Evolutionary conservation across 2,329 filamentous ascomycete genomes (phyloP), one percentile per base, ranked within the genome.

Genomic region (Paracamarosporium sp.): DNA sequence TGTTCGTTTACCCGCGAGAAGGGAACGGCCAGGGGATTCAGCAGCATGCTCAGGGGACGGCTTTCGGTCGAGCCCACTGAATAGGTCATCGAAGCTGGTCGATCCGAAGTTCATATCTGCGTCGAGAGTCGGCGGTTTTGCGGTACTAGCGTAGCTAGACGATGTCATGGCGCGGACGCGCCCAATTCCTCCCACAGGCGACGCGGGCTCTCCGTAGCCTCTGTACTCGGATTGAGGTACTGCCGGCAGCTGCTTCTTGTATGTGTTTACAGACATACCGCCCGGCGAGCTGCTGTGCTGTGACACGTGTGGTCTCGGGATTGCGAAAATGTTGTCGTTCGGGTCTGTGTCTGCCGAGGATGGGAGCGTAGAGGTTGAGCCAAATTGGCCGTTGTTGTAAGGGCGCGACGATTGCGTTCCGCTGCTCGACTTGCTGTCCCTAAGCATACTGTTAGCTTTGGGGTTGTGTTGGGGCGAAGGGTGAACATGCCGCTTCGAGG

Each of bases 41-140:
- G 55, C 59, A 27, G 57, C 54, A 30, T 65, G 54, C 30, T 73
- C 69, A 53, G 71, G 70, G 27, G 72, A 72, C n/a, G 66, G 55
- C 52, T 69, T 72, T 31, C 68, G 67, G 47, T 69, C 67, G 13
- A 75, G 25, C 20, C 70, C 69, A 48, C 60, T 69, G 68, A 86
- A 85, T 78, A 86, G 82, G 64, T 81, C 80, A 8, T 79, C 80
- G 59, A 85, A 85, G 15, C 73, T 76, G 28, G 82, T 66, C 38
- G 76, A 72, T 13, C 69, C 71, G 60, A 75, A 74, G 53, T 69
- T 63, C 28, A 76, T 56, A 38, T 74, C 71, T 2, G 64, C 64
- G 51, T 85, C 82, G 15, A 86, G 70, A 61, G 81, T 83, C 8
- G 83, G 83, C 5, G 84, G 81, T 79, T 73, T 70, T 20, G 81